These are phyloP conservation scores for Rhizopogon vinicolor DNA, from an alignment of 768 basidiomycete species.

Conservation along the genomic window DNA sequence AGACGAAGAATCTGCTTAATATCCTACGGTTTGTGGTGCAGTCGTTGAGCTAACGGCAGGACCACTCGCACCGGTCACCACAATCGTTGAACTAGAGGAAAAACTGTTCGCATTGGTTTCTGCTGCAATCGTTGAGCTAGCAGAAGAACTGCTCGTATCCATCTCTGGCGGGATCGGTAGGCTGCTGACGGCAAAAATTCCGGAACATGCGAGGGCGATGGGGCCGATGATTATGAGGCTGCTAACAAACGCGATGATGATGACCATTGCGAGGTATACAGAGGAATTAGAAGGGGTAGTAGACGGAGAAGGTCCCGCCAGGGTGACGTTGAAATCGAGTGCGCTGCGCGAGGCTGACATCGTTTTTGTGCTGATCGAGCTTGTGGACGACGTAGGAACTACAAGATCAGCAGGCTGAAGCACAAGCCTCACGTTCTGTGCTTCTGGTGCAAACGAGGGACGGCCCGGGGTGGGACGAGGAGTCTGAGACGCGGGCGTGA, in stretches of 20 bases:
- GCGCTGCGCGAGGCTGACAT: slow-evolving; percentile 8
- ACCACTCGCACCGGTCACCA: too few relatives aligned
- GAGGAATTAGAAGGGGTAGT: background rate
- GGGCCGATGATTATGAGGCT: too few relatives aligned
- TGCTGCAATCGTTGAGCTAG: slow-evolving; percentile 9
- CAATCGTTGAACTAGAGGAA: too few relatives aligned
- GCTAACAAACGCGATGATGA: too few relatives aligned
- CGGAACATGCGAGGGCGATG: background rate
- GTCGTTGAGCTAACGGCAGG: too few relatives aligned
- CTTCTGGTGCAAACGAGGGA: slow-evolving; percentile 5
- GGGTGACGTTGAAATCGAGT: slow-evolving; percentile 18
- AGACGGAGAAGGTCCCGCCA: slow-evolving; percentile 1
- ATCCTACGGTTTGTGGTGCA: background rate
- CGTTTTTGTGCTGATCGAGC: background rate
- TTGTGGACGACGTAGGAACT: slow-evolving; percentile 11
- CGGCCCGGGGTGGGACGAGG: slow-evolving; percentile 3
- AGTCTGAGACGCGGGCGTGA: slow-evolving; percentile 5
- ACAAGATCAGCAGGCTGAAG: slow-evolving; percentile 40
- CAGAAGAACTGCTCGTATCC: background rate
- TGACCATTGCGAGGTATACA: background rate
- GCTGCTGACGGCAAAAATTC: background rate
- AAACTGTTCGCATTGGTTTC: too few relatives aligned
- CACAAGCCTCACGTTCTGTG: slow-evolving; percentile 44
- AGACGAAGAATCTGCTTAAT: background rate
- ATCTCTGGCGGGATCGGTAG: background rate